Conservation (phyloP, 2,329 filamentous ascomycete species). For the Fusarium goolgardi region DNA sequence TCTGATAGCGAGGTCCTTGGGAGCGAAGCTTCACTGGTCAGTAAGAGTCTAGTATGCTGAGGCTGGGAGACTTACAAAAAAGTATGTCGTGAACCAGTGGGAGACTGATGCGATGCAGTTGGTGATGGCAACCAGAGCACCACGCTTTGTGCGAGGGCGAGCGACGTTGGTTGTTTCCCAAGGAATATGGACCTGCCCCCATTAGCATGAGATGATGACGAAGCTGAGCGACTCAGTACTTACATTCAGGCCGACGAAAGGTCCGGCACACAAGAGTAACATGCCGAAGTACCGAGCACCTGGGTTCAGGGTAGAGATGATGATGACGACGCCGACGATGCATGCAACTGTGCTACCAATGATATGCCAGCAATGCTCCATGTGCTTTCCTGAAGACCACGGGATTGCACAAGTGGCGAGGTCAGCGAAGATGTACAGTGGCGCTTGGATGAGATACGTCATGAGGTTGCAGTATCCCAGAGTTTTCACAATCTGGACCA, state of each 20-base stretch:
- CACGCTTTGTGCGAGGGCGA: conserved; percentile 2
- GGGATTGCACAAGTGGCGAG: neutral
- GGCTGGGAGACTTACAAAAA: neutral
- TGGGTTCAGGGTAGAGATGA: neutral
- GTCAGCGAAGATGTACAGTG: neutral
- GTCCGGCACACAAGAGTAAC: neutral
- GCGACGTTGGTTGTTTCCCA: conserved; percentile 4
- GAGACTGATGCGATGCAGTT: conserved; percentile 6
- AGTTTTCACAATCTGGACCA: neutral
- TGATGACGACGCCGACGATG: neutral
- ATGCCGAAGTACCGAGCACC: conserved; percentile 3
- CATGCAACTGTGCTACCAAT: neutral
- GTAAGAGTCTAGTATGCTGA: rapidly evolving
- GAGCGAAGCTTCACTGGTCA: neutral
- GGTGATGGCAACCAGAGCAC: neutral
- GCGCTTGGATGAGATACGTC: conserved; percentile 2
- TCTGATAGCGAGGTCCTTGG: neutral
- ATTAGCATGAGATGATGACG: neutral
- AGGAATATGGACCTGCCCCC: neutral
- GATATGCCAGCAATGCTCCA: conserved; percentile 3
- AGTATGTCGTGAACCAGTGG: neutral
- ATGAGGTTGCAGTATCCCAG: neutral
- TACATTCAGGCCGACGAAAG: neutral
- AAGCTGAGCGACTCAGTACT: neutral
- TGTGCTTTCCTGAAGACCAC: neutral